These are phyloP conservation scores for Austropuccinia psidii DNA, from an alignment of 1,284 basidiomycete genomes.

Conservation along the genomic window DNA sequence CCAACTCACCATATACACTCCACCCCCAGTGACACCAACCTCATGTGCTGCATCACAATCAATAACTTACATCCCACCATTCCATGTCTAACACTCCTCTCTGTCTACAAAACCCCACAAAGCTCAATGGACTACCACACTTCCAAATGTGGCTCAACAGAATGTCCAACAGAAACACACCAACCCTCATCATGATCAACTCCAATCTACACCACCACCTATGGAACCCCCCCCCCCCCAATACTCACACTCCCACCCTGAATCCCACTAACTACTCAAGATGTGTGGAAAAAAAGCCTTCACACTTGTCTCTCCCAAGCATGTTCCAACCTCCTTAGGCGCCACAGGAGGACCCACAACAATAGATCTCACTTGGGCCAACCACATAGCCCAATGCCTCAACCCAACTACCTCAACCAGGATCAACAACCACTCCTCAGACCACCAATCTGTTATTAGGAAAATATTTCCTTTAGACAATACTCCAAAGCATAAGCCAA, in stretches of 20 bases:
- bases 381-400: not conserved
- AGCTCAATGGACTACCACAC: not conserved
- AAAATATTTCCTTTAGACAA: not conserved
- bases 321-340: not conserved
- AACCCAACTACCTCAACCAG: not conserved
- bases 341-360: not conserved
- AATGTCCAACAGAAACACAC: not conserved
- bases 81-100: not conserved
- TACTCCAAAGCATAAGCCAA: too few relatives aligned
- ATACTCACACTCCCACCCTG: not conserved
- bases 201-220: conserved; percentile 8
- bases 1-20: not conserved
- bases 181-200: conserved; percentile 1
- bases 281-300: not conserved
- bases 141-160: not conserved
- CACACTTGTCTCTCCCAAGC: not conserved
- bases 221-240: conserved; percentile 1
- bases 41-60: not conserved
- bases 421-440: not conserved
- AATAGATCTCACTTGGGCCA: not conserved
- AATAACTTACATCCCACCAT: too few relatives aligned
- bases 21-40: not conserved
- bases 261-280: not conserved
- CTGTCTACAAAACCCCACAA: not conserved
- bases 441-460: not conserved